Base-by-base conservation (phyloP, 192 early-diverging fungal genomes). In the Helicostylum pulchrum region DNA sequence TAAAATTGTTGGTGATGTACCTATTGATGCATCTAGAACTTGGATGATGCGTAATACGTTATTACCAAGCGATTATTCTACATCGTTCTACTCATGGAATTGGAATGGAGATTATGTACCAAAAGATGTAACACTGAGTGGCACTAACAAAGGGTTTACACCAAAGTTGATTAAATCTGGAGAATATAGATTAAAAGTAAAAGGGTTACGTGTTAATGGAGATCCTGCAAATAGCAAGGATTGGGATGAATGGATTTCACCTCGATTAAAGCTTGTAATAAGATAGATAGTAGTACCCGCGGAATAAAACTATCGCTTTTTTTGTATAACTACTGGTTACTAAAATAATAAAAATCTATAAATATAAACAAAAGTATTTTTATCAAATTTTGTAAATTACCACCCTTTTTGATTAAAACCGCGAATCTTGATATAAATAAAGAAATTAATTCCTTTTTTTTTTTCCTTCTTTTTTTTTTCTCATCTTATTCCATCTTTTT, bases 181-280 rank as follows among this genome's bases (percentile, higher is more conserved):
- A 7, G 46, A 26, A 1, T 73, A 73, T 49, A 53, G 46, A 36
- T 14, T 73, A 14, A 55, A 50, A 52, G 21, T 73, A 12, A 46
- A 60, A 44, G 65, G 54, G 4, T 26, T 73, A n/a, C 53, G 48
- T 57, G 64, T 73, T 8, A 63, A 59, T 63, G 71, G 71, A 17
- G 32, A 64, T 54, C 52, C 45, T 8, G 17, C 5, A 11, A 55
- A 48, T 21, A 42, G 15, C 7, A 21, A 48, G 30, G 67, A 62
- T 21, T 63, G 61, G 67, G 67, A 69, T n/a, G 50, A 61, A 39
- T 69, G 67, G 67, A 62, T 34, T 4, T 69, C 60, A 2, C 60
- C 67, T 48, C 19, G 23, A 32, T 42, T 68, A 26, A 62, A 58
- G 39, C 20, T 58, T 17, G 14, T 15, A 48, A 48, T 26, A 26